Conservation (phyloP, 169 alveolate genomes). For the Babesia sp. region DNA sequence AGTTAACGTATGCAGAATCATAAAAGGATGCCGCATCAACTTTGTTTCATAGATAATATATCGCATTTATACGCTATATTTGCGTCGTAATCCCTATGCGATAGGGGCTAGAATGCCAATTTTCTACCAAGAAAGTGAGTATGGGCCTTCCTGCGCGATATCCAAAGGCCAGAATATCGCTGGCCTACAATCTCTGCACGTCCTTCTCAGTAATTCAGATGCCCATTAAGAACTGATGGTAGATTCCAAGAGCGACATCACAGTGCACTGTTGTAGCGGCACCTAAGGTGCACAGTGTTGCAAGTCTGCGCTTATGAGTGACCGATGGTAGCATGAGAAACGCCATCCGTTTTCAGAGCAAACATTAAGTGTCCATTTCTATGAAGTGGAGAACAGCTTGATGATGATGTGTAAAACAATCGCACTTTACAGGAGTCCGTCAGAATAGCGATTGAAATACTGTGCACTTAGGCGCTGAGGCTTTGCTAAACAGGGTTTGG, state of each 20-base stretch:
- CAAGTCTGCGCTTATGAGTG: neutral
- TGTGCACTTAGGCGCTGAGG: neutral
- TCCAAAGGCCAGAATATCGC: neutral
- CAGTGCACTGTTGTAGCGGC: conserved; percentile 24
- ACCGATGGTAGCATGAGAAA: neutral
- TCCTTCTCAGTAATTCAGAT: neutral
- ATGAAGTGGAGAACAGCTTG: neutral
- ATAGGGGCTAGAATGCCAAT: neutral
- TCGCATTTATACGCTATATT: neutral
- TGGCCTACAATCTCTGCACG: neutral
- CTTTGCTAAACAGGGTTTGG: too few relatives aligned
- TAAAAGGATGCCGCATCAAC: too few relatives aligned
- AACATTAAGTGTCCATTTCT: neutral
- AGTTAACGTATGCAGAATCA: neutral
- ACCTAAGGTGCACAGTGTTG: conserved; percentile 38
- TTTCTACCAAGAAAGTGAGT: neutral
- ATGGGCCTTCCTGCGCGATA: neutral
- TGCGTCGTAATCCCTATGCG: neutral
- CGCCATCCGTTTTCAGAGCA: neutral
- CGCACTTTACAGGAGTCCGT: neutral
- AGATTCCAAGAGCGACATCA: conserved; percentile 22
- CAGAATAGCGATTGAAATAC: neutral
- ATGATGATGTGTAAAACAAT: neutral
- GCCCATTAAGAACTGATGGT: neutral
- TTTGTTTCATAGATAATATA: too few relatives aligned